Evolutionary conservation across 495 filamentous ascomycete genomes (phyloP).

Genomic region (Clohesyomyces aquaticus): DNA sequence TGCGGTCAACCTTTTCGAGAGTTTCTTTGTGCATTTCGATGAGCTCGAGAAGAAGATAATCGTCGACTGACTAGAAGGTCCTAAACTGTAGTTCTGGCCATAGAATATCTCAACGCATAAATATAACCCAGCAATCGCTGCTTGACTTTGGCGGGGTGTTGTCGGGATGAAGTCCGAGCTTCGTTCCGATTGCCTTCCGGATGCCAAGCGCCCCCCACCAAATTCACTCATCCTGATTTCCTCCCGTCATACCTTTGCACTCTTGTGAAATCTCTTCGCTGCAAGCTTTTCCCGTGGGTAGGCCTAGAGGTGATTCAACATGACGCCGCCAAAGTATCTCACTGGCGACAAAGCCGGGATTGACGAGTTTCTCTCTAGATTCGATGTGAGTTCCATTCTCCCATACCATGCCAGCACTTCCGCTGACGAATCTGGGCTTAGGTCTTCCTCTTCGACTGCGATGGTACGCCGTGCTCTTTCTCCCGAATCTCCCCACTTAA

Average conservation of each 20-base stretch:
- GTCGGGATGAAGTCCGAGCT: slow-evolving; percentile 4
- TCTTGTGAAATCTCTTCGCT: slow-evolving; percentile 1
- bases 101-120: no score
- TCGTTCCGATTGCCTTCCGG: slow-evolving; percentile 12
- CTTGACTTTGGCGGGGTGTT: neutral
- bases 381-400: slow-evolving; percentile 71
- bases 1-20: slow-evolving; percentile 81
- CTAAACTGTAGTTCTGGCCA: slow-evolving; percentile 29
- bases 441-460: slow-evolving; percentile 96
- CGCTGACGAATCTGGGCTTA: slow-evolving; percentile 46
- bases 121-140: no score
- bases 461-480: slow-evolving; percentile 66
- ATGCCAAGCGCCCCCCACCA: slow-evolving; percentile 31
- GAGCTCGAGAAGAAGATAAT: slow-evolving; percentile 79
- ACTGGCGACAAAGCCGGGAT: slow-evolving; percentile 77
- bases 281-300: neutral
- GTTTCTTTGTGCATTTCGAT: slow-evolving; percentile 82
- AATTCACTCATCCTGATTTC: slow-evolving; percentile 10
- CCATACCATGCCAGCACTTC: neutral
- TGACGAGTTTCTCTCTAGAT: slow-evolving; percentile 79
- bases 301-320: slow-evolving; percentile 3
- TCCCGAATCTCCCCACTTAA: slow-evolving; percentile 12
- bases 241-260: neutral
- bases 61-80: slow-evolving; percentile 59
- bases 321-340: slow-evolving; percentile 66